Conservation (phyloP, 768 basidiomycete genomes). For the Postia placenta region DNA sequence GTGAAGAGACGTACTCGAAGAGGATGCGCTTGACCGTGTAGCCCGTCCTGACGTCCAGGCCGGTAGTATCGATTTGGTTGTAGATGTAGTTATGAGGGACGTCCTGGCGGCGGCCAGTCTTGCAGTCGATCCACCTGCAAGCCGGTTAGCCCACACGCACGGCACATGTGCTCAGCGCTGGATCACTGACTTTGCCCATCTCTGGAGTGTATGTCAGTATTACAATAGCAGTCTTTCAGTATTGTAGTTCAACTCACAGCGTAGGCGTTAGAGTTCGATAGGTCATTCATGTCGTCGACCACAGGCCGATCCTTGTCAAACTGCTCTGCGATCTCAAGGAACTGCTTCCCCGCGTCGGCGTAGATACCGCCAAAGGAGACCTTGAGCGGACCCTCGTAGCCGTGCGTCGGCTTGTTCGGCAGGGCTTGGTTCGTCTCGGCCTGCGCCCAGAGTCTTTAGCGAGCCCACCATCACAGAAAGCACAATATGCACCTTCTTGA, state of each 20-base stretch:
- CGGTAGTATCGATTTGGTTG: conserved; percentile 21
- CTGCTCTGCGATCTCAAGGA: conserved; percentile 36
- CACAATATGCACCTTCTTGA: conserved; percentile 33
- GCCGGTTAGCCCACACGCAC: not conserved
- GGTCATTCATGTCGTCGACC: conserved; percentile 43
- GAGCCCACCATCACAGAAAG: not conserved
- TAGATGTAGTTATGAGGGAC: conserved; percentile 38
- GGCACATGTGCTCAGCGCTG: not conserved
- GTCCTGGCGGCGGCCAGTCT: conserved; percentile 52
- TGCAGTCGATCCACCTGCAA: conserved; percentile 44
- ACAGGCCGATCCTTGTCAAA: conserved; percentile 43
- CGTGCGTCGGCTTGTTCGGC: conserved; percentile 25
- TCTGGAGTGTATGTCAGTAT: conserved; percentile 24
- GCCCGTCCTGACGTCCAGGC: conserved; percentile 25
- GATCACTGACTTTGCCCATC: conserved; percentile 45
- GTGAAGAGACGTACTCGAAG: conserved; percentile 25
- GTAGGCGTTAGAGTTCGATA: conserved; percentile 36
- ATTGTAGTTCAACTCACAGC: conserved; percentile 30
- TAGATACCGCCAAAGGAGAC: conserved; percentile 36
- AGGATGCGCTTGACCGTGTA: conserved; percentile 29
- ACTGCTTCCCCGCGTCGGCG: conserved; percentile 39
- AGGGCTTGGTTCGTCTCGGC: conserved; percentile 30
- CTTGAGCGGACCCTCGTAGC: conserved; percentile 25
- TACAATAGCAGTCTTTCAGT: not conserved
- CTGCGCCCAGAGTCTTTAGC: not conserved